These are phyloP conservation scores for Coniferiporia weirii DNA, from an alignment of 1,284 basidiomycete species.

Conservation along the genomic window DNA sequence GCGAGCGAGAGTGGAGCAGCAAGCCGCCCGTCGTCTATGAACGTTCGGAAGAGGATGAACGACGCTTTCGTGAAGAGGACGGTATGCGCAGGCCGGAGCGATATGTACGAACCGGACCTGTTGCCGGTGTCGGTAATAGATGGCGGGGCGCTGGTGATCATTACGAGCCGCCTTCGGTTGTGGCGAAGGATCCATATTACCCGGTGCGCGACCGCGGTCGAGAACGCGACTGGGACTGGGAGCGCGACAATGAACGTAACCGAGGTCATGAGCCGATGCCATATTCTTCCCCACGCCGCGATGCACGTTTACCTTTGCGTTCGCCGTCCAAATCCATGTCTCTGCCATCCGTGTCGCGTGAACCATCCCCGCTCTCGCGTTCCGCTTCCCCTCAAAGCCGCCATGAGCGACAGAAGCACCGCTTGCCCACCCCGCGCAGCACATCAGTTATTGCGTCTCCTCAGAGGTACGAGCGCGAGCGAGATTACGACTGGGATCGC, in stretches of 20 bases:
- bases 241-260: conserved; percentile 17
- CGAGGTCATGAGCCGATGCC: conserved; percentile 8
- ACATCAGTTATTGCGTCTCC: conserved; percentile 12
- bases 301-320: background rate
- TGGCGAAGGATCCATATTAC: background rate
- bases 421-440: conserved; percentile 17
- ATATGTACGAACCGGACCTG: background rate
- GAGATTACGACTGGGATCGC: conserved; percentile 9
- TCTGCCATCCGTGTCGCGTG: background rate
- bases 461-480: background rate
- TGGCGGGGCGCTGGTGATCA: conserved; percentile 9
- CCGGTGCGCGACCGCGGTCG: conserved; percentile 22
- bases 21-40: conserved; percentile 35
- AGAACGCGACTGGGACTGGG: conserved; percentile 2
- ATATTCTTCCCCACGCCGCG: conserved; percentile 1
- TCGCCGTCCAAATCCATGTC: conserved; percentile 3
- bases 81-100: conserved; percentile 12
- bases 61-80: conserved; percentile 32
- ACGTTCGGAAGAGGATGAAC: conserved; percentile 39
- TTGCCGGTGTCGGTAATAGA: background rate
- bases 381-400: conserved; percentile 1
- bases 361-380: conserved; percentile 4
- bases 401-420: conserved; percentile 9
- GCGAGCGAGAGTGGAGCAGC: conserved; percentile 12
- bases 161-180: conserved; percentile 7